Conservation (phyloP, 371 early-diverging fungal genomes). For the Haplosporangium sp. region DNA sequence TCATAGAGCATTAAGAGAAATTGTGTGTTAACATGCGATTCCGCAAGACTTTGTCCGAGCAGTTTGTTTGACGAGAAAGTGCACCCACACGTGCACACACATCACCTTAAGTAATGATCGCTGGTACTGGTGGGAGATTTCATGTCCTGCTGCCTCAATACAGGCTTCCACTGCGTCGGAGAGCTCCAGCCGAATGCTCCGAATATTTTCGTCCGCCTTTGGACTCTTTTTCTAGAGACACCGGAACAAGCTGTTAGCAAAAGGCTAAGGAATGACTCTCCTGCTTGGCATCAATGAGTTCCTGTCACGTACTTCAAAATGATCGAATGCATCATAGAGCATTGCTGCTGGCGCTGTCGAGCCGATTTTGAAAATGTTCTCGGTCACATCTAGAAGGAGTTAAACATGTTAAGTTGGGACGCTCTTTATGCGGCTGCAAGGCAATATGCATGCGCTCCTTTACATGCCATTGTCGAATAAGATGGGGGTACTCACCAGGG, state of each 20-base stretch:
- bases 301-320: constrained; percentile 74
- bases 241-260: background rate
- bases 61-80: background rate
- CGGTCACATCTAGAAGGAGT: constrained; percentile 69
- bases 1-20: background rate
- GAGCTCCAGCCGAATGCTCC: constrained; percentile 84
- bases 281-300: too few relatives aligned
- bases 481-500: constrained; percentile 65
- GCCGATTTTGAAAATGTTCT: constrained; percentile 92
- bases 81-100: background rate
- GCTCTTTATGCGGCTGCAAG: background rate
- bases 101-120: constrained; percentile 74
- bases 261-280: too few relatives aligned
- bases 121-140: constrained; percentile 81
- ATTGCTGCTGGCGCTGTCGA: constrained; percentile 95
- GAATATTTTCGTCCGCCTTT: constrained; percentile 94
- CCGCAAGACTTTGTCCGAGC: too few relatives aligned
- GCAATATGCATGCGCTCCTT: too few relatives aligned
- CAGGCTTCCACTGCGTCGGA: constrained; percentile 91
- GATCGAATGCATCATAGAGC: constrained; percentile 93
- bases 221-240: constrained; percentile 77
- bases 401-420: background rate
- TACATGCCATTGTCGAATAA: too few relatives aligned
- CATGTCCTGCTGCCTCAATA: constrained; percentile 94
- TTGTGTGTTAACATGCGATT: background rate